A percentile compares a stretch with the other conserved stretches of the same genome.
Conservation (phyloP, 2,329 filamentous ascomycete species). For the Chaetomium sp. region DNA sequence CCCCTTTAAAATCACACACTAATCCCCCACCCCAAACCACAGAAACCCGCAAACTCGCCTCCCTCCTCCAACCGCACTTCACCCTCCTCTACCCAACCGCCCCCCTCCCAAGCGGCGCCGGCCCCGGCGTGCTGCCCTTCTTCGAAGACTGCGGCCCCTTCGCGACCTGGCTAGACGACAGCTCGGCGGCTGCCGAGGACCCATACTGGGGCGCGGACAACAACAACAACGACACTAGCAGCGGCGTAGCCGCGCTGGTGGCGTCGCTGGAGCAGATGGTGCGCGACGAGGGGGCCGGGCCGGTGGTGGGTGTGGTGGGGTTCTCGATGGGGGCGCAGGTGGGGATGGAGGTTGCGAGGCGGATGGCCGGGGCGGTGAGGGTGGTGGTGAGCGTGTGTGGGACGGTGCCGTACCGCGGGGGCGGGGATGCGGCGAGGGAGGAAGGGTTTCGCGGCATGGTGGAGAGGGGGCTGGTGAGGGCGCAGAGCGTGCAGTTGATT, state of each 20-base stretch:
- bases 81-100: conserved; percentile 43
- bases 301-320: conserved; percentile 40
- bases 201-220: conserved; percentile 11
- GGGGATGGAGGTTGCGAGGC: conserved; percentile 25
- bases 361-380: conserved; percentile 20
- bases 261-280: conserved; percentile 10
- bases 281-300: conserved; percentile 22
- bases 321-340: conserved; percentile 41
- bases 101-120: conserved; percentile 37
- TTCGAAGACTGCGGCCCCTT: conserved; percentile 43
- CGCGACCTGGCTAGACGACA: conserved; percentile 40
- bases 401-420: conserved; percentile 27
- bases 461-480: conserved; percentile 13
- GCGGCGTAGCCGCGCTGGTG: background rate
- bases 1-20: background rate
- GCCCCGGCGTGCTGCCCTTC: conserved; percentile 43
- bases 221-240: background rate
- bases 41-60: conserved; percentile 40
- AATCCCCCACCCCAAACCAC: background rate
- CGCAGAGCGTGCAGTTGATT: conserved; percentile 30
- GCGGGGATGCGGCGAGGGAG: background rate
- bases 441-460: conserved; percentile 13
- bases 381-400: conserved; percentile 29
- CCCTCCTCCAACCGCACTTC: conserved; percentile 40
- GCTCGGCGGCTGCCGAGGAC: conserved; percentile 18